Conservation (phyloP, 768 basidiomycete genomes). For the Naganishia onofrii region DNA sequence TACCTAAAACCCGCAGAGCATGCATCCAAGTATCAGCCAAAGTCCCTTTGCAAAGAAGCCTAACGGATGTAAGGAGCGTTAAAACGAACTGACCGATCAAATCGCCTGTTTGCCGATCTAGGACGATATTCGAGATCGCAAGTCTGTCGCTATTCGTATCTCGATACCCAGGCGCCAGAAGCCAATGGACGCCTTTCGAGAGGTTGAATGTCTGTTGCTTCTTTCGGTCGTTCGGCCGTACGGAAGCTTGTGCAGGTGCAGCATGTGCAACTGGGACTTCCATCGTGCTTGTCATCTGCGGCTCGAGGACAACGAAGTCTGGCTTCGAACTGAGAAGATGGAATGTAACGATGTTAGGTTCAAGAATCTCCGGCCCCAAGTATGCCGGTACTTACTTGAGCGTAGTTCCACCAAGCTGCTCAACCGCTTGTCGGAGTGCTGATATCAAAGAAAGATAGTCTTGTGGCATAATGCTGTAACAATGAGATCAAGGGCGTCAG, state of each 20-base stretch:
- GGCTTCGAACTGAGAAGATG: not conserved
- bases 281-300: not conserved
- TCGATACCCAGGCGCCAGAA: conserved; percentile 9
- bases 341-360: not conserved
- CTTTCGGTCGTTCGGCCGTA: not conserved
- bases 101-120: not conserved
- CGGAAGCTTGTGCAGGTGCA: not conserved
- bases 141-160: not conserved
- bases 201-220: not conserved
- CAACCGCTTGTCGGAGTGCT: not conserved
- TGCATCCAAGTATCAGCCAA: not conserved
- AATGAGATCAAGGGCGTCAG: not conserved
- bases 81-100: not conserved
- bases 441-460: conserved; percentile 14
- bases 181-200: not conserved
- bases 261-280: not conserved
- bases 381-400: not conserved
- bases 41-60: not conserved
- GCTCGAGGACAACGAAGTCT: not conserved
- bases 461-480: not conserved
- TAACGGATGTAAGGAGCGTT: not conserved
- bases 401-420: not conserved
- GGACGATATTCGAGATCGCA: not conserved
- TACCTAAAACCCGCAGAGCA: not conserved
- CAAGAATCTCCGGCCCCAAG: not conserved